These are phyloP conservation scores for Solanum dulcamara DNA, from an alignment of 257 asterid species.

Conservation along the genomic window DNA sequence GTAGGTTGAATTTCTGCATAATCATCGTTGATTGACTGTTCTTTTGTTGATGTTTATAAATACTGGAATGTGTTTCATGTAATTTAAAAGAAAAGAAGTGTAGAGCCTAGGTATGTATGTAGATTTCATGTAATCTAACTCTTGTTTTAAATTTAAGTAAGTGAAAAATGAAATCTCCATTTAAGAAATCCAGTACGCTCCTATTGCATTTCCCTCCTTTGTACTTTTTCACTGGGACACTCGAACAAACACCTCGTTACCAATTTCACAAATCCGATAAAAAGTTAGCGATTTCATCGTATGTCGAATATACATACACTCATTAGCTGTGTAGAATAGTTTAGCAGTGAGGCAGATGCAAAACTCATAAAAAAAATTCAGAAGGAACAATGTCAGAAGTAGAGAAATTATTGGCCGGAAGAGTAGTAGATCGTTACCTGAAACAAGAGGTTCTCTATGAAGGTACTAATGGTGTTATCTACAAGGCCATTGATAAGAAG, in stretches of 20 bases:
- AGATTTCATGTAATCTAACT: not conserved
- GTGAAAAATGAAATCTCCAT: not conserved
- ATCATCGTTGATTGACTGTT: not conserved
- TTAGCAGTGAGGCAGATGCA: not conserved
- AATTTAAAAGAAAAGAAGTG: not conserved
- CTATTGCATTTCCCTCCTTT: not conserved
- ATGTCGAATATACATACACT: not conserved
- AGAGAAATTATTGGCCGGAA: slow-evolving; percentile 16
- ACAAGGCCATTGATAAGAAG: slow-evolving; percentile 85
- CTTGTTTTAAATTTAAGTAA: not conserved
- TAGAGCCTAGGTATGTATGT: not conserved
- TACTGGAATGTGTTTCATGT: not conserved
- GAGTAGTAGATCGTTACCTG: slow-evolving; percentile 86
- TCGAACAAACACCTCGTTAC: not conserved
- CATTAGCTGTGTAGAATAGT: not conserved
- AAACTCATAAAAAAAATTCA: not conserved
- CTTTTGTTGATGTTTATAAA: not conserved
- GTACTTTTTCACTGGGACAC: not conserved
- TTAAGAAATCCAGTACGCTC: not conserved
- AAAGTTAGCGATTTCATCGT: not conserved
- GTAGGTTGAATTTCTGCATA: not conserved
- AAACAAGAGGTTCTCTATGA: slow-evolving; percentile 81
- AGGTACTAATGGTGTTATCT: slow-evolving; percentile 91
- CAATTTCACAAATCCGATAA: not conserved
- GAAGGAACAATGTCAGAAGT: not conserved